Evolutionary conservation across 768 basidiomycete genomes (phyloP).

Genomic region (Lentinula sp.): DNA sequence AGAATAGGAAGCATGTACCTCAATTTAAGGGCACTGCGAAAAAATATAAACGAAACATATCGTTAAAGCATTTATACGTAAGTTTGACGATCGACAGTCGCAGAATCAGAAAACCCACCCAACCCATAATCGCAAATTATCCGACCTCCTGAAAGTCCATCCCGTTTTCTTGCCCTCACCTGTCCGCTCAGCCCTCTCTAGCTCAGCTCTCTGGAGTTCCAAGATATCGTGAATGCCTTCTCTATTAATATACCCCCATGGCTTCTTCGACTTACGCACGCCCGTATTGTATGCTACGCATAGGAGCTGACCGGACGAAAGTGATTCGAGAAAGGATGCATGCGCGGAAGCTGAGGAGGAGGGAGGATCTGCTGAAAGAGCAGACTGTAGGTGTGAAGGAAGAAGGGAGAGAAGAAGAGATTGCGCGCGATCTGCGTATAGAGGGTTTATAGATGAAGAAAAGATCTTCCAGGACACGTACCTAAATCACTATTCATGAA

Average conservation of each 20-base stretch:
- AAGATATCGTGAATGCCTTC: constrained; percentile 78
- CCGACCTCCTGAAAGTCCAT: constrained; percentile 83
- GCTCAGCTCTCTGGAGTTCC: constrained; percentile 49
- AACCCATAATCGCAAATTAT: constrained; percentile 81
- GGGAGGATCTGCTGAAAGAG: constrained; percentile 16
- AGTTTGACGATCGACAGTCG: background rate
- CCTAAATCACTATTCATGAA: constrained; percentile 57
- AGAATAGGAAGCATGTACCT: constrained; percentile 74
- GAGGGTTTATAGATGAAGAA: constrained; percentile 2
- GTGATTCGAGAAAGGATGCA: constrained; percentile 41
- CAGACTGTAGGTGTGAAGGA: constrained; percentile 44
- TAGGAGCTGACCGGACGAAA: constrained; percentile 75
- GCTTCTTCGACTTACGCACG: constrained; percentile 73
- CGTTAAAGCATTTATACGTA: background rate
- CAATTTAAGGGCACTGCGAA: constrained; percentile 66
- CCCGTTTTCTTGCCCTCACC: constrained; percentile 42
- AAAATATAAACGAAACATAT: background rate
- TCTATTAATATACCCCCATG: constrained; percentile 82
- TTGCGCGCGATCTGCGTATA: constrained; percentile 51
- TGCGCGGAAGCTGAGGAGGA: constrained; percentile 22
- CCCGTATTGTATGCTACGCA: constrained; percentile 78
- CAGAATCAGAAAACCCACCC: constrained; percentile 47
- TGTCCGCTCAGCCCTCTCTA: constrained; percentile 24
- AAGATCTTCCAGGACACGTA: constrained; percentile 23
- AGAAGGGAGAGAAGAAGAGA: constrained; percentile 55